Base-by-base conservation (phyloP, 177 flowering plant genomes). In the Vitis hybrid region DNA sequence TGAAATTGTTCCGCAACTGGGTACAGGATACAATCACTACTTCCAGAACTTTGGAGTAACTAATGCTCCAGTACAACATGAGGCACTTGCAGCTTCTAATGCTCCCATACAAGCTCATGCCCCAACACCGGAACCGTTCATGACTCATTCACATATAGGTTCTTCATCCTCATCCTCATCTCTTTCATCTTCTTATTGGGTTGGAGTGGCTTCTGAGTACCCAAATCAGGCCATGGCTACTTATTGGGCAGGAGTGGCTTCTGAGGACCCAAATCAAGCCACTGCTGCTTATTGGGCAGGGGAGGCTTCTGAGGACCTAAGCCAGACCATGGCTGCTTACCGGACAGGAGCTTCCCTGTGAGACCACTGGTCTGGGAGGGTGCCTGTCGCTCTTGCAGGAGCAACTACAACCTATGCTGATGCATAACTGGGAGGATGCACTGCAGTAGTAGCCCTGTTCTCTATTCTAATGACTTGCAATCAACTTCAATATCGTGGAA, bases 281-380 rank as follows among this genome's bases (percentile, higher is more conserved):
- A 26, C 30, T 26, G 64, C 70, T 54, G 71, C 58, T 15, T 68
- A 73, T 30, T 73, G 76, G 76, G 50, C 60, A 45, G 63, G 71
- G 39, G 67, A 39, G 17, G 71, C 57, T 23, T 50, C 54, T 23
- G 67, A 62, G 60, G 63, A 34, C 64, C 65, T 60, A n/a, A 52
- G 18, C 26, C 65, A 63, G 45, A 51, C 17, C 19, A 14, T 57
- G 11, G 8, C 56, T 56, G 49, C 21, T 23, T 57, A 26, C 69
- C 3, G 62, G 21, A 12, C 34, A 45, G 50, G 51, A 13, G 59
- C 60, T 51, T 1, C 34, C 57, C 50, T 1, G 61, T 14, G 70
- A 55, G 15, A 49, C 21, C 48, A 21, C 65, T 68, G 11, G 51
- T 32, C 1, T 56, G 21, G 49, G 19, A 67, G 49, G 51, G 62